Evolutionary conservation across 2,329 filamentous ascomycete species (phyloP).

Genomic region (Escovopsis weberi): DNA sequence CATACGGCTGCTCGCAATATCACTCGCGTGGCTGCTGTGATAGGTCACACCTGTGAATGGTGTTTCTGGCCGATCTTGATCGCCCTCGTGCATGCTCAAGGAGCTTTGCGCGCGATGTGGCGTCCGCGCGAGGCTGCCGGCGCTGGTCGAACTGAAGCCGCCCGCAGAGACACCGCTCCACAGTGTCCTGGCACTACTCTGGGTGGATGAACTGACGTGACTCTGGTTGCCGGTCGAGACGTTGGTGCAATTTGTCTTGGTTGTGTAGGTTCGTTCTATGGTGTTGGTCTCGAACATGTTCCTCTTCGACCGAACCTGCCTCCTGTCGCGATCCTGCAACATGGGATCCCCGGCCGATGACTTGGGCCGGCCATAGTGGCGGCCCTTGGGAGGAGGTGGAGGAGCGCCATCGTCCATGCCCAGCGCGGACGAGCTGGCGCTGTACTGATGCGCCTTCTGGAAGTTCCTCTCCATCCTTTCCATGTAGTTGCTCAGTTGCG

Average conservation of each 20-base stretch:
- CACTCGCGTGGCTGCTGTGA: slow-evolving; percentile 71
- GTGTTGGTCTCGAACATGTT: slow-evolving; percentile 66
- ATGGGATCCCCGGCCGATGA: slow-evolving; percentile 33
- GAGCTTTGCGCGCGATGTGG: slow-evolving; percentile 49
- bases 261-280: slow-evolving; percentile 70
- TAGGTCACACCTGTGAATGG: slow-evolving; percentile 73
- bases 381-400: slow-evolving; percentile 48
- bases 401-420: slow-evolving; percentile 38
- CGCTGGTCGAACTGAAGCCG: slow-evolving; percentile 86
- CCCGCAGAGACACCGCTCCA: slow-evolving; percentile 92
- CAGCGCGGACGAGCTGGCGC: slow-evolving; percentile 24
- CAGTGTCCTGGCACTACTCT: slow-evolving; percentile 67
- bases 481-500: slow-evolving; percentile 73
- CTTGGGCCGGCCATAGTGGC: slow-evolving; percentile 38
- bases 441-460: slow-evolving; percentile 45
- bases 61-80: slow-evolving; percentile 41
- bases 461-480: slow-evolving; percentile 82
- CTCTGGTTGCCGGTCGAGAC: slow-evolving; percentile 61
- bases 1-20: slow-evolving; percentile 12
- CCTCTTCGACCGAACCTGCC: slow-evolving; percentile 45
- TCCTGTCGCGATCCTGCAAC: slow-evolving; percentile 25
- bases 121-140: slow-evolving; percentile 80
- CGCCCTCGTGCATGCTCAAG: slow-evolving; percentile 43
- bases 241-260: slow-evolving; percentile 71
- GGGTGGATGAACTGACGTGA: slow-evolving; percentile 58